Percentiles rank a stretch among this genome's conserved stretches.
phyloP scores from a whole-genome alignment of 768 basidiomycete species.

The Tephrocybe sp. region DNA sequence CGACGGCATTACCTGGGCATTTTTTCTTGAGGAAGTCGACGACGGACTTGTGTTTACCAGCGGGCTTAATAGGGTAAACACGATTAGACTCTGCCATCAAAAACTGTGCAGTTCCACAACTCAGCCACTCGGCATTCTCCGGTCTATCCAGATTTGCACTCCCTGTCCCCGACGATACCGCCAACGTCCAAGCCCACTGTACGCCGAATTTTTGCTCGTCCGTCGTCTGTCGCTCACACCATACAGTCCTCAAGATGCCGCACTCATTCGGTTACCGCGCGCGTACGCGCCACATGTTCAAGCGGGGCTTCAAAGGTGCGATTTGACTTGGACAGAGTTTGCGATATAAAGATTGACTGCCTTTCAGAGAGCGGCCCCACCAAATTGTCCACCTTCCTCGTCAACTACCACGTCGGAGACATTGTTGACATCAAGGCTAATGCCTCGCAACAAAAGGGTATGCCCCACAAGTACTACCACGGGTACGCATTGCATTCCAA shows the following conservation, averaged over 20 bases:
- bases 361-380: constrained; percentile 82
- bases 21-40: constrained; percentile 60
- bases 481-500: constrained; percentile 55
- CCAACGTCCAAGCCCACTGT: constrained; percentile 53
- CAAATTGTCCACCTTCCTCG: constrained; percentile 90
- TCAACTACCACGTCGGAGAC: constrained; percentile 93
- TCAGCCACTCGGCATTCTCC: constrained; percentile 68
- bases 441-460: constrained; percentile 98
- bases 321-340: constrained; percentile 11
- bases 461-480: constrained; percentile 99
- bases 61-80: constrained; percentile 34
- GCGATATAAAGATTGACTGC: constrained; percentile 8
- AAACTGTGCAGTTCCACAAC: constrained; percentile 61
- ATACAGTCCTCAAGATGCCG: constrained; percentile 86
- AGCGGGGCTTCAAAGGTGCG: constrained; percentile 96
- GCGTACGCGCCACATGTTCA: constrained; percentile 99
- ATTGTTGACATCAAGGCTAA: constrained; percentile 99
- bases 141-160: constrained; percentile 31
- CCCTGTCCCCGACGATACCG: constrained; percentile 33
- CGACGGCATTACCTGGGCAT: constrained; percentile 77
- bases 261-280: constrained; percentile 99
- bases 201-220: constrained; percentile 29
- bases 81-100: constrained; percentile 35
- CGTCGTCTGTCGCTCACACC: constrained; percentile 18
- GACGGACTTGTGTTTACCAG: constrained; percentile 27